Base-by-base conservation (phyloP, 352 stramenopile genomes). In the Pythium brachiatum region DNA sequence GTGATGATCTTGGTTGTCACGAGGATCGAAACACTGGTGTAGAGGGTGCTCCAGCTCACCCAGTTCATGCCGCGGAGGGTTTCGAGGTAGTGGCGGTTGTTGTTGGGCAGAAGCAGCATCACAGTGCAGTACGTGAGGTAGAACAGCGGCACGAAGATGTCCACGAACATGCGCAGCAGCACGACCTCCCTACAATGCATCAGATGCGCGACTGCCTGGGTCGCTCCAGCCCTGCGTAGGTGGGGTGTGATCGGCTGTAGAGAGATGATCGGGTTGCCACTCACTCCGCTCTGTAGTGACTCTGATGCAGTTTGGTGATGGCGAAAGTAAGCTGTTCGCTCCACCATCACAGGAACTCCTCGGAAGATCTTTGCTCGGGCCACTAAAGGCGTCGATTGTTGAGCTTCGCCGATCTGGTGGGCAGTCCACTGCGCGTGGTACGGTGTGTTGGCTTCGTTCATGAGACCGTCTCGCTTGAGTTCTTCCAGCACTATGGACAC, bases 181-280 rank as follows among this genome's bases (percentile, higher is more conserved):
- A 68, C 31, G 44, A 53, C 50, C 39, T 68, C 61, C 8, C 61
- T 53, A 21, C 43, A 54, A 46, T 68, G 61, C 7, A 68, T 9
- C 9, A 59, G 21, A 4, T 58, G 53, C 36, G 47, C 50, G 12
- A 68, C 34, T 6, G 34, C 46, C 2, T 54, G 36, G 0, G 34
- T 38, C 26, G 61, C 13, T 2, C 7, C 1, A 1, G 52, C 36
- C 23, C 31, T 52, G 25, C 31, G 43, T n/a, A 38, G 21, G 13
- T 6, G 36, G 16, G 11, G 6, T 8, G 39, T 23, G 39, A 6
- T n/a, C 3, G 39, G n/a, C 39, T 25, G 39, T 11, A 47, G 18
- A 29, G 41, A 27, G n/a, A 48, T 21, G 41, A 27, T n/a, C 7
- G 20, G 41, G 15, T 7, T 27, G 38, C 8, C 15, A 13, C 39